Evolutionary conservation across 257 asterid species (phyloP), one percentile per base, ranked within the genome.

Genomic region (Avicennia marina): DNA sequence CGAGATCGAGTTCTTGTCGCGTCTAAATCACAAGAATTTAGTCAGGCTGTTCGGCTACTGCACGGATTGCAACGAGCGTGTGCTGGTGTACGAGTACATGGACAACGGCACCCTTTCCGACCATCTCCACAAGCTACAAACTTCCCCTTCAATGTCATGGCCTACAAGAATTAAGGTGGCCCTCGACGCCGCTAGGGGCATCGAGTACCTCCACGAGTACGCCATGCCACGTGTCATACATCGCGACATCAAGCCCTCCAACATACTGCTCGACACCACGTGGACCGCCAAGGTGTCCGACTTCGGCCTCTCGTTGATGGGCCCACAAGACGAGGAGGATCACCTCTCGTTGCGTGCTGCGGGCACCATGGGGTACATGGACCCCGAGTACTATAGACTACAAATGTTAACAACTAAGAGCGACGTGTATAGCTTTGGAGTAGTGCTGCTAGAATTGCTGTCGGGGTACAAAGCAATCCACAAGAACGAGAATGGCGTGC

Each of bases 291-390:
- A 80, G 76, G 89, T 90, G 45, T 82, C 98, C 2, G 96, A 90
- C 25, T 90, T 90, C 12, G 98, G 98, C 21, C 84, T 90, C 22
- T 90, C 98, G 0, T 7, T 84, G 56, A 51, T 67, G 78, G 94
- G 94, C n/a, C 95, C 95, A 0, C 66, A 53, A n/a, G 87, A 74
- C 2, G 86, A 76, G 0, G 78, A 72, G 52, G 43, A 85, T 6
- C 81, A 78, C 71, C 75, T 83, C 13, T 81, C 90, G 0, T 2
- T 73, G 4, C 77, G 67, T 0, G 95, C 94, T 0, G 94, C 96
- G 0, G 98, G 98, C 8, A 90, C 98, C 0, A 81, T 85, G 56
- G 96, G 98, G 17, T 90, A 90, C 75, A 76, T 90, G 86, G 98
- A 87, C 25, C 98, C 95, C 0, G 95, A 85, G 72, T 87, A 87